Conservation (phyloP, 1,284 basidiomycete species). For the Apiotrichum mycotoxinovorans region DNA sequence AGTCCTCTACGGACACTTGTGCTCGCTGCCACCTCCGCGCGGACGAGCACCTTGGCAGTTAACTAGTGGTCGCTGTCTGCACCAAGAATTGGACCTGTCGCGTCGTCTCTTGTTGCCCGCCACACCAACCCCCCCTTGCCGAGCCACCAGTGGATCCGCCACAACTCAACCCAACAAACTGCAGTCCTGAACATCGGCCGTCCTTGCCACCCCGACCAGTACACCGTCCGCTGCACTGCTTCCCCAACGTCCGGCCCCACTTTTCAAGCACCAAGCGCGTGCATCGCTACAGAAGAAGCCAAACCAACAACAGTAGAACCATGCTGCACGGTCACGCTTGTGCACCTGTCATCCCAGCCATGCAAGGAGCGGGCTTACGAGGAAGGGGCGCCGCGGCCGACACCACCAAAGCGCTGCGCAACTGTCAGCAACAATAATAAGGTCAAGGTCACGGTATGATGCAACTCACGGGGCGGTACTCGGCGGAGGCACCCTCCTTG, state of each 20-base stretch:
- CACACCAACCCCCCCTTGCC: too few relatives aligned
- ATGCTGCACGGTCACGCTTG: background rate
- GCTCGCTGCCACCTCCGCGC: too few relatives aligned
- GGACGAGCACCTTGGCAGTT: too few relatives aligned
- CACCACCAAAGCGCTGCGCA: slow-evolving; percentile 68
- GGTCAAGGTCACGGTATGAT: background rate
- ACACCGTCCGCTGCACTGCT: too few relatives aligned
- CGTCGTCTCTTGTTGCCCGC: too few relatives aligned
- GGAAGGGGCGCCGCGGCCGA: slow-evolving; percentile 77
- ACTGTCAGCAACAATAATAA: background rate
- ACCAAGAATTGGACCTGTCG: too few relatives aligned
- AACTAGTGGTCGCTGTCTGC: too few relatives aligned
- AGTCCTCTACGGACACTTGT: too few relatives aligned
- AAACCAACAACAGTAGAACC: background rate
- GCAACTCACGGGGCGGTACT: slow-evolving; percentile 62
- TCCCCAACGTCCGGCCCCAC: background rate
- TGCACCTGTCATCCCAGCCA: slow-evolving; percentile 32
- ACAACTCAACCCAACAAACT: too few relatives aligned
- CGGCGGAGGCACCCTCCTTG: slow-evolving; percentile 66
- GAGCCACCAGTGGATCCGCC: too few relatives aligned
- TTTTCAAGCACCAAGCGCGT: slow-evolving; percentile 7
- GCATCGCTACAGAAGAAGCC: slow-evolving; percentile 2
- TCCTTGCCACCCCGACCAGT: too few relatives aligned
- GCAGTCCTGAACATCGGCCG: too few relatives aligned
- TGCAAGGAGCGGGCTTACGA: slow-evolving; percentile 48